These are phyloP conservation scores for Fusarium pseudograminearum DNA, from an alignment of 2,329 filamentous ascomycete species.

Conservation along the genomic window DNA sequence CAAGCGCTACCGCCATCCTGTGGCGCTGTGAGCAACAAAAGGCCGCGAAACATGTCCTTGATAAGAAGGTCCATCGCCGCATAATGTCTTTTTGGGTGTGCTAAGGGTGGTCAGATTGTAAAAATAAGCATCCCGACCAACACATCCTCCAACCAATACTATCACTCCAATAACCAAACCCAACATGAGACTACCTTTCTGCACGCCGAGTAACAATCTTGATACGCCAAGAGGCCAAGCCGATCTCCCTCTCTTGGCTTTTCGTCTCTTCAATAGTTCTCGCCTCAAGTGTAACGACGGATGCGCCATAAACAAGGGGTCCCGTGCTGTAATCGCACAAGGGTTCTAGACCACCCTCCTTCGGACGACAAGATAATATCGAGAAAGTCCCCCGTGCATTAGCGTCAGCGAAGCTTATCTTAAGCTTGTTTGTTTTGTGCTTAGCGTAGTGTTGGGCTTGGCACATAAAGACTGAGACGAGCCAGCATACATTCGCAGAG, in stretches of 20 bases:
- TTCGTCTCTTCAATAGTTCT: not conserved
- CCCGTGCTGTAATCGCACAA: not conserved
- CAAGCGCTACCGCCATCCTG: slow-evolving; percentile 18
- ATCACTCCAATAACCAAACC: not conserved
- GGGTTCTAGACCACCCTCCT: slow-evolving; percentile 26
- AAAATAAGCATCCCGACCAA: not conserved
- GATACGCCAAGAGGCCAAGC: slow-evolving; percentile 3
- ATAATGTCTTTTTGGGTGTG: not conserved
- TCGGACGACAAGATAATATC: slow-evolving; percentile 24
- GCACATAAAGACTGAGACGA: slow-evolving; percentile 15
- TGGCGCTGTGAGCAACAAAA: slow-evolving; percentile 29
- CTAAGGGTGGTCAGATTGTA: slow-evolving; percentile 29
- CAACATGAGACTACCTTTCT: not conserved
- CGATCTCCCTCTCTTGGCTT: slow-evolving; percentile 1
- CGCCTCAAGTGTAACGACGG: not conserved
- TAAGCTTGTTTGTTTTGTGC: slow-evolving; percentile 26
- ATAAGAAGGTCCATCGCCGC: slow-evolving; percentile 27
- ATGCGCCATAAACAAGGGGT: slow-evolving; percentile 7
- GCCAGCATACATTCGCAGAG: not conserved
- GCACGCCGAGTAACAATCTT: not conserved
- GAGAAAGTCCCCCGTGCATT: slow-evolving; percentile 20
- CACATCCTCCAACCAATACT: not conserved
- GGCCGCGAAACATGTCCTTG: slow-evolving; percentile 17
- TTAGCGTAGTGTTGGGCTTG: not conserved
- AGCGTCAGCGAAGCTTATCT: slow-evolving; percentile 29